Evolutionary conservation across 495 filamentous ascomycete genomes (phyloP).

Genomic region (Astrothelium subdiscretum): DNA sequence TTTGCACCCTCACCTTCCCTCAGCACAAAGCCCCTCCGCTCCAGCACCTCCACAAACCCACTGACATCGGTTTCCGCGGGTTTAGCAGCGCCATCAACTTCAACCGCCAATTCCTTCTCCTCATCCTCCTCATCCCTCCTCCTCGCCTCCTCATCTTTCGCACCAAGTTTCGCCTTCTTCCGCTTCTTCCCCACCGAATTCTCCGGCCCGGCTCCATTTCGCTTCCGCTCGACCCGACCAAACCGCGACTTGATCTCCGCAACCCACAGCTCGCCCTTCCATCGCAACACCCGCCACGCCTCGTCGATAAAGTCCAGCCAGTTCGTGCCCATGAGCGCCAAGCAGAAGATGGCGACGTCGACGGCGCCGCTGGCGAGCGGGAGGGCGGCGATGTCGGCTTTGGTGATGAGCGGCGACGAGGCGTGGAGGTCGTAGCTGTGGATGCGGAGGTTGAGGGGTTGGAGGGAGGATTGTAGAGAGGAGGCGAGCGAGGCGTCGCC

Average conservation of each 20-base stretch:
- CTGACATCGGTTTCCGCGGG: conserved; percentile 66
- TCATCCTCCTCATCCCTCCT: conserved; percentile 28
- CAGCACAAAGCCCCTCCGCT: conserved; percentile 66
- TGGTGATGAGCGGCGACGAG: conserved; percentile 52
- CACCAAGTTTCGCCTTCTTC: conserved; percentile 35
- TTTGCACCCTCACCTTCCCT: conserved; percentile 39
- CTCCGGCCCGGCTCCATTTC: conserved; percentile 43
- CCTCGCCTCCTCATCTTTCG: conserved; percentile 38
- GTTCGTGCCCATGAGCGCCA: conserved; percentile 97
- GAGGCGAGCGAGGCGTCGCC: conserved; percentile 63
- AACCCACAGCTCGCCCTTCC: conserved; percentile 92
- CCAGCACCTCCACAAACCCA: conserved; percentile 78
- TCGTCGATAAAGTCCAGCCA: conserved; percentile 94
- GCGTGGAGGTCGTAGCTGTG: conserved; percentile 50
- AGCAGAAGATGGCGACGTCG: conserved; percentile 83
- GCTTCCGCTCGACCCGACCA: conserved; percentile 41
- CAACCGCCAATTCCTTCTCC: conserved; percentile 32
- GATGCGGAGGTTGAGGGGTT: conserved; percentile 50
- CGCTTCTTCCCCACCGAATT: conserved; percentile 51
- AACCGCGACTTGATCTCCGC: conserved; percentile 93
- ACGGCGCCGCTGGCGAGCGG: conserved; percentile 59
- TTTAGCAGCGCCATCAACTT: conserved; percentile 32
- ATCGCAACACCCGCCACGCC: conserved; percentile 77
- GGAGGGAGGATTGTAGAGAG: conserved; percentile 38
- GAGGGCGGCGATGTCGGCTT: conserved; percentile 76